Evolutionary conservation across 805 yeast species (phyloP), one percentile per base, ranked within the genome.

Genomic region (Yarrowia alimentaria): DNA sequence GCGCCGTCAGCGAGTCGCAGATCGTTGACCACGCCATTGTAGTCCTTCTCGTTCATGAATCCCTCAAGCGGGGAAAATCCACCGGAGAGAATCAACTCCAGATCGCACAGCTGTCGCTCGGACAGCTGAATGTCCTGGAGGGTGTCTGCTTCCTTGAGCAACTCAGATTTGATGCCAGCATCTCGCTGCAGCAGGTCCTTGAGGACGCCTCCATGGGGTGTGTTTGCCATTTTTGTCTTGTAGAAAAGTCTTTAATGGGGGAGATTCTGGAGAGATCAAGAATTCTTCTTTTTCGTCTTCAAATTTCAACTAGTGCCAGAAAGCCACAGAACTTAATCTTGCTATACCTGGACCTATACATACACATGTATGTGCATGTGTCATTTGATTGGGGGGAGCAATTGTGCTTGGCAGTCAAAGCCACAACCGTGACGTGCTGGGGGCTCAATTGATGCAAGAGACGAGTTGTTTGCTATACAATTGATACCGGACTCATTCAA

Each of bases 171-270:
- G 57, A 76, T 79, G 30, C 78, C 65, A 25, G 80, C 77, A 66
- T 90, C 98, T 69, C 98, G 82, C 51, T 81, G 79, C 53, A 89
- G 76, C 55, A 90, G 76, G 66, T 90, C 98, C 68, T 90, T 83
- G 58, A 90, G 78, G 51, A 73, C 73, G 61, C 96, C 96, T 64
- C 97, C 98, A 77, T 91, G 97, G 53, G 98, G 96, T 61, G 80
- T 42, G 59, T 70, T 70, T 8, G 74, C 69, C 74, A 70, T 70
- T 40, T 26, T 56, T 11, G 8, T n/a, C 4, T 22, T 7, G 10
- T 22, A 22, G 10, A 7, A 10, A 22, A 22, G 25, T 22, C 10
- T 8, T 22, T 22, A n/a, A n/a, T n/a, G n/a, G n/a, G n/a, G n/a
- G n/a, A n/a, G n/a, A n/a, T n/a, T n/a, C n/a, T n/a, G n/a, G n/a